Evolutionary conservation across 495 filamentous ascomycete genomes (phyloP).

Genomic region (Hapsidospora chrysogenum): DNA sequence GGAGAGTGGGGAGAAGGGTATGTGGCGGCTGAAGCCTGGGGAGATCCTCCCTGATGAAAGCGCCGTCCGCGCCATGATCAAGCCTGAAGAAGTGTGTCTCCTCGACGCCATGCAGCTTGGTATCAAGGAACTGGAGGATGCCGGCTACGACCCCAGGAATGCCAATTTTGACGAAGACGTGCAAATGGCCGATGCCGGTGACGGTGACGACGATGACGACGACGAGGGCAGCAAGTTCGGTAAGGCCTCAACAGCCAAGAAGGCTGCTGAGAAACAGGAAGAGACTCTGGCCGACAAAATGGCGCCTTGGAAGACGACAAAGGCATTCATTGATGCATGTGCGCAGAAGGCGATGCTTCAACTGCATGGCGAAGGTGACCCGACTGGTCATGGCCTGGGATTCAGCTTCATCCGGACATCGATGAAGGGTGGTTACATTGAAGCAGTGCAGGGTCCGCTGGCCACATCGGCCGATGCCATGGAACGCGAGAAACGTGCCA

Average conservation of each 20-base stretch:
- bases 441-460: constrained; percentile 70
- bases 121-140: constrained; percentile 61
- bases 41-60: constrained; percentile 63
- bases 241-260: neutral
- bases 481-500: constrained; percentile 60
- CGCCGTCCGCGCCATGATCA: constrained; percentile 67
- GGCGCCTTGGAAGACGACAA: constrained; percentile 86
- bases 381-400: constrained; percentile 82
- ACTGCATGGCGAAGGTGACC: constrained; percentile 86
- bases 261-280: constrained; percentile 34
- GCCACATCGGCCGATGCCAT: constrained; percentile 61
- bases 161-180: constrained; percentile 35
- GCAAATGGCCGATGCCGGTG: constrained; percentile 3
- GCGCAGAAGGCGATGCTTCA: constrained; percentile 94
- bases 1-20: constrained; percentile 42
- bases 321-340: constrained; percentile 87
- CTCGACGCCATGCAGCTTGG: constrained; percentile 96
- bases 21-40: constrained; percentile 55
- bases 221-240: constrained; percentile 26
- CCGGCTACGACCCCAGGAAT: constrained; percentile 55
- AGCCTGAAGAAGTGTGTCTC: constrained; percentile 86
- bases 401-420: constrained; percentile 93
- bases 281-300: constrained; percentile 47
- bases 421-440: constrained; percentile 97
- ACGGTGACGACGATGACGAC: constrained; percentile 29